A percentile compares a stretch with the other conserved stretches of the same genome.
Evolutionary conservation across 257 asterid genomes (phyloP).

Genomic region (Nicotiana undulata): DNA sequence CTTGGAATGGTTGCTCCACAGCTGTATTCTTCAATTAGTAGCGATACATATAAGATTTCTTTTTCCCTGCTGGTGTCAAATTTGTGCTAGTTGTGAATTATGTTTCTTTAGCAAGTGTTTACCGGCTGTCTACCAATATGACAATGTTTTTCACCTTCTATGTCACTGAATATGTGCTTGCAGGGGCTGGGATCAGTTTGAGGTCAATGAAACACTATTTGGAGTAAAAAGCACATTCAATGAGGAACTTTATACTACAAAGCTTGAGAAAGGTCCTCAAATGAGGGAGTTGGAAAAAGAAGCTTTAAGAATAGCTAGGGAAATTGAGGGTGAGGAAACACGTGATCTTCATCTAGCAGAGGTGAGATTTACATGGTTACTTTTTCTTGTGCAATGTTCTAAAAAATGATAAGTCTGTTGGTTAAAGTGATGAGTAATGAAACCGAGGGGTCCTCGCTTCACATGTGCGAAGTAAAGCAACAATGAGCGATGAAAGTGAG

Average conservation of each 20-base stretch:
- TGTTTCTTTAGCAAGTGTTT: neutral
- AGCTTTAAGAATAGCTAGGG: constrained; percentile 78
- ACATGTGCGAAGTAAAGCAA: neutral
- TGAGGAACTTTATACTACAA: constrained; percentile 95
- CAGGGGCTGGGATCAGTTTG: constrained; percentile 99
- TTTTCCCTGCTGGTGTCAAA: neutral
- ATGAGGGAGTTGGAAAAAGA: constrained; percentile 79
- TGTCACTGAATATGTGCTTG: neutral
- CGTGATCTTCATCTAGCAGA: constrained; percentile 91
- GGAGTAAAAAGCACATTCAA: constrained; percentile 93
- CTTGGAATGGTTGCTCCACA: neutral
- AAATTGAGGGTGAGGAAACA: constrained; percentile 91
- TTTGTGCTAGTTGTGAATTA: neutral
- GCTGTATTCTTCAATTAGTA: neutral
- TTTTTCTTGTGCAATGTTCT: neutral
- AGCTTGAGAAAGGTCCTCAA: constrained; percentile 90
- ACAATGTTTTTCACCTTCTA: neutral
- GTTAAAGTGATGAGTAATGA: neutral
- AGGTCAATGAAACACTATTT: constrained; percentile 72
- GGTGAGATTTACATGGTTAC: constrained; percentile 32
- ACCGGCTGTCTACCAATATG: neutral
- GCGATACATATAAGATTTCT: neutral
- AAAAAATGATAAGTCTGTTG: neutral
- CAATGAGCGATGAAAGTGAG: neutral
- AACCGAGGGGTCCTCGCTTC: neutral